Percentiles rank a stretch among this genome's conserved stretches.
Evolutionary conservation across 768 basidiomycete genomes (phyloP).

Genomic region (Leccinum fibrillosum): DNA sequence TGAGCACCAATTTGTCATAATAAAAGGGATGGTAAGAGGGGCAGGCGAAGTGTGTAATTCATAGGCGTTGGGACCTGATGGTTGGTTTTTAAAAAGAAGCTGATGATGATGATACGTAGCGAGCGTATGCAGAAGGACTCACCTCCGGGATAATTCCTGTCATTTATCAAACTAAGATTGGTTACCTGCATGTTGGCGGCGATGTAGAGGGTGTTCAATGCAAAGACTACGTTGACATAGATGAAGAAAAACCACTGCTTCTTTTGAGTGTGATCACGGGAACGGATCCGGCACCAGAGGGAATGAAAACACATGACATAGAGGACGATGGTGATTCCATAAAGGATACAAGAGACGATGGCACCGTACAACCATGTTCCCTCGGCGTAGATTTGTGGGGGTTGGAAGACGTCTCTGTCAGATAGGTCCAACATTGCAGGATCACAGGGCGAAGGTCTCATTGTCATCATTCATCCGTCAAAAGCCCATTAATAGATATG

Average conservation of each 20-base stretch:
- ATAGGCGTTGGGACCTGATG: conserved; percentile 24
- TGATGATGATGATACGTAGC: background rate
- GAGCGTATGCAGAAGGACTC: background rate
- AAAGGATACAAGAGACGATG: conserved; percentile 25
- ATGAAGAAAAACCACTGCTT: conserved; percentile 27
- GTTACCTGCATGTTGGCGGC: conserved; percentile 20
- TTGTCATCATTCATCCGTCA: background rate
- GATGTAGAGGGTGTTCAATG: conserved; percentile 27
- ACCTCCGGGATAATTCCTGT: conserved; percentile 34
- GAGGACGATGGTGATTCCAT: conserved; percentile 29
- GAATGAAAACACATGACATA: conserved; percentile 26
- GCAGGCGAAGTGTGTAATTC: conserved; percentile 23
- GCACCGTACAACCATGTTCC: conserved; percentile 32
- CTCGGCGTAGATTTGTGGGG: conserved; percentile 18
- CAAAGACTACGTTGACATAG: conserved; percentile 31
- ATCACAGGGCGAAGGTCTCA: background rate
- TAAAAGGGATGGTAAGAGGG: conserved; percentile 28
- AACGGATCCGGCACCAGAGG: conserved; percentile 24
- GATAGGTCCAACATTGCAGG: conserved; percentile 14
- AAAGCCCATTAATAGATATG: background rate
- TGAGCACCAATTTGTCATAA: conserved; percentile 30
- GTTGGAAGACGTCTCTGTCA: conserved; percentile 5
- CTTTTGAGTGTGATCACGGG: conserved; percentile 5
- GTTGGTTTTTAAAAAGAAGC: background rate
- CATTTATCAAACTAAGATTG: conserved; percentile 28